Base-by-base conservation (phyloP, 2,329 filamentous ascomycete species). In the Intubia oerlemansii region DNA sequence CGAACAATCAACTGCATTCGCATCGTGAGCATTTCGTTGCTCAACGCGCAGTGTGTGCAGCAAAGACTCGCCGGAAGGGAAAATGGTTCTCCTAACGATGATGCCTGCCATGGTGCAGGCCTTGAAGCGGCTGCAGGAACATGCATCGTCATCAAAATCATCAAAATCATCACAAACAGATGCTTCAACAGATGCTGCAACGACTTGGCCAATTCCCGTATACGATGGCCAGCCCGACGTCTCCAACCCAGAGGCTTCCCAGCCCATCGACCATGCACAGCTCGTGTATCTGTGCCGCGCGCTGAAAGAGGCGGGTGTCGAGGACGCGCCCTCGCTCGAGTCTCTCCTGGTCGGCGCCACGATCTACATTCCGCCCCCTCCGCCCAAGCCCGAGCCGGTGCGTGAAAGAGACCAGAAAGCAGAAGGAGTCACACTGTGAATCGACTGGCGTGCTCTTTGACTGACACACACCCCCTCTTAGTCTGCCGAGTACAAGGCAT, bases 31-130 rank as follows among this genome's bases (percentile, higher is more conserved):
- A n/a, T n/a, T n/a, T n/a, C n/a, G n/a, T n/a, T n/a, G n/a, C n/a
- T n/a, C n/a, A n/a, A n/a, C n/a, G n/a, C n/a, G n/a, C n/a, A n/a
- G n/a, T n/a, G n/a, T n/a, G n/a, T n/a, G n/a, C n/a, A n/a, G n/a
- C n/a, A n/a, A n/a, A 21, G n/a, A 21, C 8, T 8, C 19, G n/a
- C 24, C 17, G 12, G 17, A 9, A 5, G 25, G 12, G 10, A 12
- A 10, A 17, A 85, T 85, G 78, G 76, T 84, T 12, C 57, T 77
- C 24, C 66, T 88, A 24, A 78, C 71, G n/a, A 74, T 81, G 58
- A 84, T 76, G 4, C 47, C 63, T 40, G 55, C 64, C 39, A 66
- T 79, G 17, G 65, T 73, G 50, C 66, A 67, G 45, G 73, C 62
- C 1, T 43, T 84, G 9, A 41, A 54, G 11, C 10, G 46, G 46